Evolutionary conservation across 768 basidiomycete genomes (phyloP).

Genomic region (Amanita polypyramis): DNA sequence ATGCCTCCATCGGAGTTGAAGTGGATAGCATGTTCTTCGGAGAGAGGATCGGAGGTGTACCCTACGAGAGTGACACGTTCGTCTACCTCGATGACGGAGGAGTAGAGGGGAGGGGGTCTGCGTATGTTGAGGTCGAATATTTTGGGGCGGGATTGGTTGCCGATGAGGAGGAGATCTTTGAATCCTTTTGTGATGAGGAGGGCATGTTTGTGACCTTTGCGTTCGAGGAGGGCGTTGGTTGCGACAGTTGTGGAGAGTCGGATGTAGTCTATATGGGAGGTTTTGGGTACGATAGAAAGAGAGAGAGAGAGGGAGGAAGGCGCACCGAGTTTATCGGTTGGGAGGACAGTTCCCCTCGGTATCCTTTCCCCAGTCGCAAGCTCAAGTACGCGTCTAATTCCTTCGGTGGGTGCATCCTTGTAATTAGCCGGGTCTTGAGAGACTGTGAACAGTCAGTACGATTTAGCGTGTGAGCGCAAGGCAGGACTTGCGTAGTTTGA

Average conservation of each 20-base stretch:
- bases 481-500: constrained; percentile 67
- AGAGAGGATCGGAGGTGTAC: constrained; percentile 81
- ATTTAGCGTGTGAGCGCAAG: neutral
- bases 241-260: constrained; percentile 91
- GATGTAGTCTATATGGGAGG: constrained; percentile 64
- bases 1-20: constrained; percentile 63
- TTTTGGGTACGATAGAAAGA: neutral
- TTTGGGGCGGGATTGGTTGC: constrained; percentile 88
- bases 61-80: constrained; percentile 94
- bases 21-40: constrained; percentile 63
- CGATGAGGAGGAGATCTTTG: constrained; percentile 84
- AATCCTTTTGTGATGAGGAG: constrained; percentile 88
- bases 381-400: constrained; percentile 81
- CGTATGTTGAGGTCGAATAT: constrained; percentile 94
- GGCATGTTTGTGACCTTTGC: constrained; percentile 88
- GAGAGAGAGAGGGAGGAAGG: neutral
- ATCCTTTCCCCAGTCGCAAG: constrained; percentile 59
- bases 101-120: constrained; percentile 67
- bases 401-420: constrained; percentile 88
- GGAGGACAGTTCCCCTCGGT: constrained; percentile 52
- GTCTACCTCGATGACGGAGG: constrained; percentile 63
- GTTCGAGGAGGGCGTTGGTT: constrained; percentile 90
- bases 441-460: constrained; percentile 31
- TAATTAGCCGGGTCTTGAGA: constrained; percentile 88
- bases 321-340: constrained; percentile 75